Conservation (phyloP, 129 eudicot genomes). For the Lactuca sativa region DNA sequence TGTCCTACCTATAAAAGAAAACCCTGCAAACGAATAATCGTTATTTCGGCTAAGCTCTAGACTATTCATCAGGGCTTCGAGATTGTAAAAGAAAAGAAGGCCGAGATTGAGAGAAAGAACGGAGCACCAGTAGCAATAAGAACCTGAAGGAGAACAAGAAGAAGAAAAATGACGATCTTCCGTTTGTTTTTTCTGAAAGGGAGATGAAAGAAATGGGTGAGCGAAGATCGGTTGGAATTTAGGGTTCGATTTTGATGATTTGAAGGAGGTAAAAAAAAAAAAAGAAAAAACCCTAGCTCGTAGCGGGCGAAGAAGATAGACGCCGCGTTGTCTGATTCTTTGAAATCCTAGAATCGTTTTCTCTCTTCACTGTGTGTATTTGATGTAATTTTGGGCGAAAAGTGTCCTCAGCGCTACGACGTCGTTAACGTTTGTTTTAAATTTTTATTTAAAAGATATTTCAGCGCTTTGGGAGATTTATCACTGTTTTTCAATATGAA, state of each 20-base stretch:
- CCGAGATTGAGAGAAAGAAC: constrained; percentile 2
- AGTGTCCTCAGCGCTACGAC: neutral
- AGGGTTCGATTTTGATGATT: constrained; percentile 22
- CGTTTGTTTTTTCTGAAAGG: neutral
- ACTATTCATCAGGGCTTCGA: neutral
- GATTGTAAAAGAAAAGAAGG: neutral
- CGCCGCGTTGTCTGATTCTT: constrained; percentile 28
- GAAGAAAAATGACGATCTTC: constrained; percentile 12
- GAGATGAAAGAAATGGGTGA: neutral
- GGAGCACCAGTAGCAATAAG: neutral
- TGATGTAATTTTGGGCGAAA: neutral
- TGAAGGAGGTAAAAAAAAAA: neutral
- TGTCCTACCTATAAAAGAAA: constrained; percentile 26
- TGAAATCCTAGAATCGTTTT: constrained; percentile 13
- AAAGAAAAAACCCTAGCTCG: constrained; percentile 34
- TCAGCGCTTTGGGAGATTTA: neutral
- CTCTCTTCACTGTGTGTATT: neutral
- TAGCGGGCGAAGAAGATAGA: constrained; percentile 30
- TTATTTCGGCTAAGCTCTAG: constrained; percentile 19
- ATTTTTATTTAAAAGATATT: neutral
- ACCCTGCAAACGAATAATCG: constrained; percentile 37
- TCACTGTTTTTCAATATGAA: no score
- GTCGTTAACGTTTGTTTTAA: neutral
- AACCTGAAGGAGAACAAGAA: constrained; percentile 11
- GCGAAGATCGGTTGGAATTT: constrained; percentile 6